Conservation (phyloP, 345 rosid genomes). For the Citrus cavaleriei region DNA sequence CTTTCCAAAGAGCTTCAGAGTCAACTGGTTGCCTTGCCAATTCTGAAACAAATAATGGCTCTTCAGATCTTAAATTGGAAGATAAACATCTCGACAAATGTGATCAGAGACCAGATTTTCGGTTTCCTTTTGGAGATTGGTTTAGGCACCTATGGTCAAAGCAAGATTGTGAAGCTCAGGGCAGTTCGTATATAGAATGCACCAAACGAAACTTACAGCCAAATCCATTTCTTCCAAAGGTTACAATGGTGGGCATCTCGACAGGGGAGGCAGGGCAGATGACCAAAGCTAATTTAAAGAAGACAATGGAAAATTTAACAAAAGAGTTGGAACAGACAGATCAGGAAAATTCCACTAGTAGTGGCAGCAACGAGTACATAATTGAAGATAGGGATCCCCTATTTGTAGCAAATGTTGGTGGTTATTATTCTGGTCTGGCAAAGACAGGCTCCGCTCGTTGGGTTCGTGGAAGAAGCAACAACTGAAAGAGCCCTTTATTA, state of each 20-base stretch:
- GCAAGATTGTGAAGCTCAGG: constrained; percentile 29
- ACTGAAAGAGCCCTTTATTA: constrained; percentile 23
- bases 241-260: constrained; percentile 96
- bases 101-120: constrained; percentile 35
- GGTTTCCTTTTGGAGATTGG: constrained; percentile 70
- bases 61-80: constrained; percentile 35
- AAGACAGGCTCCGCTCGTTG: constrained; percentile 57
- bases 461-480: constrained; percentile 51
- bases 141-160: constrained; percentile 43
- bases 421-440: constrained; percentile 61
- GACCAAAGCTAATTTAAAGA: constrained; percentile 77
- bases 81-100: constrained; percentile 25
- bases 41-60: constrained; percentile 26
- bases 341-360: constrained; percentile 36
- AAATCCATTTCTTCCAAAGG: constrained; percentile 90
- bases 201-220: constrained; percentile 33
- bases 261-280: constrained; percentile 71
- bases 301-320: constrained; percentile 76
- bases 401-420: constrained; percentile 92
- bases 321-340: constrained; percentile 72
- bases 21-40: constrained; percentile 31
- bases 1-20: constrained; percentile 61
- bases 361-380: constrained; percentile 25
- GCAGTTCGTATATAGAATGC: constrained; percentile 24
- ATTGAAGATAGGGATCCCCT: constrained; percentile 77